A percentile compares a stretch with the other conserved stretches of the same genome.
phyloP scores from a whole-genome alignment of 495 filamentous ascomycete genomes.

The Neurospora sp. region DNA sequence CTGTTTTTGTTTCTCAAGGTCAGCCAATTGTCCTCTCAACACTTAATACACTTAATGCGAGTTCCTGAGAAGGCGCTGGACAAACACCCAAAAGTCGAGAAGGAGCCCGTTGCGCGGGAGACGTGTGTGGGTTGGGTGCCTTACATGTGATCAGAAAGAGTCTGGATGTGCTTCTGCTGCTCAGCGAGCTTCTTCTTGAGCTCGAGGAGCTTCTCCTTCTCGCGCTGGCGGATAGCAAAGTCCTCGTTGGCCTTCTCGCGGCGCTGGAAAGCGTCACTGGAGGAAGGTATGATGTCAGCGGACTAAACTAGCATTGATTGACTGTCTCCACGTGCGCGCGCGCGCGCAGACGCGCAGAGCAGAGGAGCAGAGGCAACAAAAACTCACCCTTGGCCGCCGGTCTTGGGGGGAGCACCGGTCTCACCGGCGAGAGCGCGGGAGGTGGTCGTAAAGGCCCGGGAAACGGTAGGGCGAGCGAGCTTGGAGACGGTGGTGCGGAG shows the following conservation, averaged over 20 bases:
- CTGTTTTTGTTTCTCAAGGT: slow-evolving; percentile 22
- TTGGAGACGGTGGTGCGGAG: slow-evolving; percentile 54
- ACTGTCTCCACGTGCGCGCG: not conserved
- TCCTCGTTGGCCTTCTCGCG: slow-evolving; percentile 85
- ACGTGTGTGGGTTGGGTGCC: not conserved
- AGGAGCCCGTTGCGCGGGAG: no score
- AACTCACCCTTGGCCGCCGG: slow-evolving; percentile 35
- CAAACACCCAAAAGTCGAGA: no score
- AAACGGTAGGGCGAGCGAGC: slow-evolving; percentile 41
- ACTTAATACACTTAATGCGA: no score
- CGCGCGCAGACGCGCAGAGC: not conserved
- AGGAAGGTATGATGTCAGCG: not conserved
- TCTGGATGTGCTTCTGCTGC: slow-evolving; percentile 72
- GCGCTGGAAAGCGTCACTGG: slow-evolving; percentile 78
- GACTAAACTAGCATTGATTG: no score
- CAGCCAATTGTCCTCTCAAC: no score
- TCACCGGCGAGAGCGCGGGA: slow-evolving; percentile 56
- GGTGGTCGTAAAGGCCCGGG: slow-evolving; percentile 51
- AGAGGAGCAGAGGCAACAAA: not conserved
- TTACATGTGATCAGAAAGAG: slow-evolving; percentile 78
- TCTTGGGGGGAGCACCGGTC: slow-evolving; percentile 50
- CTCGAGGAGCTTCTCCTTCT: slow-evolving; percentile 69
- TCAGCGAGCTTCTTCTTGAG: slow-evolving; percentile 69
- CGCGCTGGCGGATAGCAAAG: slow-evolving; percentile 69
- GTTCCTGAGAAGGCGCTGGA: no score